Evolutionary conservation across 441 rosid species (phyloP).

Genomic region (Populus hybrid): DNA sequence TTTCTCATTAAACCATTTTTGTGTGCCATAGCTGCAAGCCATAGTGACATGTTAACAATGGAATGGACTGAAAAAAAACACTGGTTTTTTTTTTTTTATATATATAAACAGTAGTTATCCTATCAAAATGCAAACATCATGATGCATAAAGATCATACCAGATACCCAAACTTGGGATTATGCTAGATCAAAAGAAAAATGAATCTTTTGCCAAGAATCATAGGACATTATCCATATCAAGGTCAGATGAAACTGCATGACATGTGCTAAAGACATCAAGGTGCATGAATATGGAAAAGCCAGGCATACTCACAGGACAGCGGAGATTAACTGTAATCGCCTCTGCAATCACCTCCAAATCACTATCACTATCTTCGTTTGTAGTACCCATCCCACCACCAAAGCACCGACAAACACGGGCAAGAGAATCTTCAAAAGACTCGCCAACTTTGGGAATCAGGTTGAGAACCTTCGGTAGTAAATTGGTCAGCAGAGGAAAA

Average conservation of each 20-base stretch:
- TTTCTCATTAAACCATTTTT: neutral
- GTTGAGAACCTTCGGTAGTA: slow-evolving; percentile 44
- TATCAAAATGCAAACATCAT: neutral
- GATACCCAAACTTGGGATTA: neutral
- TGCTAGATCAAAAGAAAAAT: neutral
- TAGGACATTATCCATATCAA: neutral
- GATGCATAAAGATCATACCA: neutral
- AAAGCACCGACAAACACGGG: slow-evolving; percentile 73
- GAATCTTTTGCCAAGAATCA: neutral
- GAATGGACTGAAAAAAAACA: neutral
- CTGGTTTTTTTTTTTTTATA: neutral
- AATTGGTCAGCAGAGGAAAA: neutral
- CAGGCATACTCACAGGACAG: slow-evolving; percentile 68
- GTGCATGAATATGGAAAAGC: neutral
- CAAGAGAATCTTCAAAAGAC: slow-evolving; percentile 63
- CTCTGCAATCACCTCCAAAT: slow-evolving; percentile 85
- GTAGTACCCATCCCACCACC: slow-evolving; percentile 68
- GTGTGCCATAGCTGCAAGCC: neutral
- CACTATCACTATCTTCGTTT: slow-evolving; percentile 81
- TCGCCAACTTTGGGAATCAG: slow-evolving; percentile 77
- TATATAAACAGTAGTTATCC: neutral
- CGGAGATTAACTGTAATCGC: slow-evolving; percentile 62
- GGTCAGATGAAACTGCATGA: neutral
- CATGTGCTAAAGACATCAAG: neutral
- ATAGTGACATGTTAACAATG: neutral